Base-by-base conservation (phyloP, 2,329 filamentous ascomycete species). In the Paracamarosporium sp. region DNA sequence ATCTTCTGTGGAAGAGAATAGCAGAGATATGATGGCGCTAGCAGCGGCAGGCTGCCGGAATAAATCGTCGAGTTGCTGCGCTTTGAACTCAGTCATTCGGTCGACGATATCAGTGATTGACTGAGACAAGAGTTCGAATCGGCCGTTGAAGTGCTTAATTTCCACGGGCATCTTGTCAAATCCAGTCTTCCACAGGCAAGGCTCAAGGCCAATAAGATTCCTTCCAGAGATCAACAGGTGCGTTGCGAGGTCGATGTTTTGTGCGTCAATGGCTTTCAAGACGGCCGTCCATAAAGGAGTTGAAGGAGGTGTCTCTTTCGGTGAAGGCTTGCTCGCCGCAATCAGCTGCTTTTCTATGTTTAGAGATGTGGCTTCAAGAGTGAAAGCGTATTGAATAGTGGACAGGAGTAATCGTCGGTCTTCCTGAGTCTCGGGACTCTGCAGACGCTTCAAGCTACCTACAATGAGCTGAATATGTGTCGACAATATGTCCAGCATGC, bases 201-300 rank as follows among this genome's bases (percentile, higher is more conserved):
- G 86, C 73, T 97, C 93, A 20, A 97, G 81, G 0, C 89, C 88
- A 20, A 92, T 86, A 0, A 97, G 80, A 1, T 87, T 85, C 50
- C 86, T 82, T 8, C 90, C 87, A 8, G 90, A 90, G 45, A 88
- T 81, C 2, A 97, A 75, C 64, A 94, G 88, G 33, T 87, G 86
- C 47, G 86, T 88, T 0, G 92, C 91, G n/a, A 97, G 80, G 5
- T 87, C 82, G n/a, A 90, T 78, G 63, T 90, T 86, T 31, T 87
- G 85, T 27, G 86, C 82, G 63, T 87, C 84, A 47, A 95, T 83
- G 25, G 88, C 85, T 48, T 88, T 84, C 45, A 91, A 82, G 45
- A 93, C 89, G 1, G 87, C 84, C 61, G 92, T 90, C 90, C 93
- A 97, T 40, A 97, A 86, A 15, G 87, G 84, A 15, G 89, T 82